Conservation (phyloP, 179 eudicot genomes). For the Nepenthes alata region DNA sequence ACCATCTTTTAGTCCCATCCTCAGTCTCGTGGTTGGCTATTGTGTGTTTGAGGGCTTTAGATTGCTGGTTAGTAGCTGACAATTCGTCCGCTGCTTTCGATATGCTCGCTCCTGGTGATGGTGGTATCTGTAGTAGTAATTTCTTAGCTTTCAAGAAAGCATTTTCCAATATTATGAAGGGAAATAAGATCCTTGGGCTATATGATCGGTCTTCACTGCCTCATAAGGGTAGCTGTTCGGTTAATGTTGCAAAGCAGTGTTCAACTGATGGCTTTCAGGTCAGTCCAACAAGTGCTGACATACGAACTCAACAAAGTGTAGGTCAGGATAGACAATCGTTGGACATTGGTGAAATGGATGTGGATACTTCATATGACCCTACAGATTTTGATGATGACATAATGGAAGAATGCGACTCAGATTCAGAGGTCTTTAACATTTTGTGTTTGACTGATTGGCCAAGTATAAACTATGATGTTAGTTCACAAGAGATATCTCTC, state of each 20-base stretch:
- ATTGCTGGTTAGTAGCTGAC: constrained; percentile 54
- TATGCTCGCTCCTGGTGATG: constrained; percentile 24
- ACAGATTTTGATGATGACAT: constrained; percentile 26
- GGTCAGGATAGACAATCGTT: constrained; percentile 9
- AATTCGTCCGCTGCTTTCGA: constrained; percentile 21
- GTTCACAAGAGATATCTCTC: constrained; percentile 70
- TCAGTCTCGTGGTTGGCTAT: constrained; percentile 39
- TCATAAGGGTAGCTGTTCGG: constrained; percentile 14
- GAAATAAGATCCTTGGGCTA: constrained; percentile 29
- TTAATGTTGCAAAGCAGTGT: constrained; percentile 16
- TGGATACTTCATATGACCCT: constrained; percentile 9
- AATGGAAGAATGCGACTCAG: constrained; percentile 39
- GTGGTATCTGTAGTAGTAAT: constrained; percentile 25
- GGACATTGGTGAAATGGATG: constrained; percentile 17
- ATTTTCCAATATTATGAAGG: constrained; percentile 38
- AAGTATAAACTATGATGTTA: constrained; percentile 64
- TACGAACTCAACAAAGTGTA: constrained; percentile 1
- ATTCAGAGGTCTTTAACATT: constrained; percentile 36
- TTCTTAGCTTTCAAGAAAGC: constrained; percentile 46
- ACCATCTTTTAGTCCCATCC: constrained; percentile 20
- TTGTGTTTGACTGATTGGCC: constrained; percentile 78
- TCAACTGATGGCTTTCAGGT: constrained; percentile 10
- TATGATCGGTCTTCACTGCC: constrained; percentile 16
- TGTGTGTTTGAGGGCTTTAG: constrained; percentile 73
- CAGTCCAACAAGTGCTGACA: neutral